A percentile compares a stretch with the other conserved stretches of the same genome.
phyloP scores from a whole-genome alignment of 805 yeast species.

The Candida cerambycidarum region DNA sequence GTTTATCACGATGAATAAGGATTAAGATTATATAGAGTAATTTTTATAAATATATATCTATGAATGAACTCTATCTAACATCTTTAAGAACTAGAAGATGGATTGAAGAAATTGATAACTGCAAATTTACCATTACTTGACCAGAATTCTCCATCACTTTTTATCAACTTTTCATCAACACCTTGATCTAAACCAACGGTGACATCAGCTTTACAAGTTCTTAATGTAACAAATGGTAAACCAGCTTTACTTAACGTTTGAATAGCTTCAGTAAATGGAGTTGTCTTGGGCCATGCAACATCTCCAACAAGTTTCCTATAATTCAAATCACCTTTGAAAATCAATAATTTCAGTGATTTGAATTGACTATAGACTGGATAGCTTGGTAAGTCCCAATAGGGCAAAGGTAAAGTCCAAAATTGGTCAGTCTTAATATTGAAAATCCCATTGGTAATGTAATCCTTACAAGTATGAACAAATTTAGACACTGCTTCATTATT shows the following conservation, averaged over 20 bases:
- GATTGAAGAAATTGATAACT: slow-evolving; percentile 48
- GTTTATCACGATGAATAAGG: too few species aligned
- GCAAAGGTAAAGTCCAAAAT: slow-evolving; percentile 84
- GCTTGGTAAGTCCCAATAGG: slow-evolving; percentile 73
- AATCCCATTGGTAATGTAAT: slow-evolving; percentile 17
- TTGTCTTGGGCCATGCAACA: slow-evolving; percentile 79
- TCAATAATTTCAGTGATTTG: slow-evolving; percentile 62
- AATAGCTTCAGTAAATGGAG: slow-evolving; percentile 70
- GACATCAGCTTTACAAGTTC: slow-evolving; percentile 97
- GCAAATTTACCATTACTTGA: slow-evolving; percentile 91
- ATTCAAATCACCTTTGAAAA: slow-evolving; percentile 94
- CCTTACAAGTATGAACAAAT: slow-evolving; percentile 10
- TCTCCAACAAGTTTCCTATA: slow-evolving; percentile 94
- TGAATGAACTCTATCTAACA: background rate
- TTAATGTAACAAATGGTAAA: slow-evolving; percentile 67
- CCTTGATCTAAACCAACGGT: slow-evolving; percentile 81
- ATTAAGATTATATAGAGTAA: background rate
- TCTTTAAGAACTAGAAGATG: background rate
- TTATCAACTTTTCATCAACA: slow-evolving; percentile 62
- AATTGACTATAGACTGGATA: slow-evolving; percentile 66
- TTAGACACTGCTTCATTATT: slow-evolving; percentile 12
- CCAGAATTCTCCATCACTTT: slow-evolving; percentile 75
- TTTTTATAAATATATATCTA: slow-evolving; percentile 1
- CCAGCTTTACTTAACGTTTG: slow-evolving; percentile 64
- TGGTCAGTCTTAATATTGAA: slow-evolving; percentile 47